phyloP scores from a whole-genome alignment of 2,329 filamentous ascomycete species.

The Fusarium buharicum region DNA sequence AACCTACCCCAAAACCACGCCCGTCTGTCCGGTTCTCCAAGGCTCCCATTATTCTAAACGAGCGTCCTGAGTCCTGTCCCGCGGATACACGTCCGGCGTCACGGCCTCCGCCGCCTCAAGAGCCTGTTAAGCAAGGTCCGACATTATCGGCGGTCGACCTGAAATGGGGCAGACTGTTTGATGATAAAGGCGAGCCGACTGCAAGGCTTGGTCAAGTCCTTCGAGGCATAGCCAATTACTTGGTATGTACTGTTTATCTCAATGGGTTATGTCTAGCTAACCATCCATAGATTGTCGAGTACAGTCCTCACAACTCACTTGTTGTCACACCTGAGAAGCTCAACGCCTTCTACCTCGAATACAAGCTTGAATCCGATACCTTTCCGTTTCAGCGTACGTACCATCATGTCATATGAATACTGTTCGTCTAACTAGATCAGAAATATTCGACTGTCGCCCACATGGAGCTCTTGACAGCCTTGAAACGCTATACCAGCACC shows the following conservation, averaged over 20 bases:
- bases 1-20: slow-evolving; percentile 31
- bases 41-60: slow-evolving; percentile 43
- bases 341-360: slow-evolving; percentile 75
- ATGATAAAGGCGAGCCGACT: slow-evolving; percentile 73
- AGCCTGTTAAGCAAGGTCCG: not conserved
- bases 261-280: not conserved
- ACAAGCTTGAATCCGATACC: slow-evolving; percentile 70
- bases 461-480: slow-evolving; percentile 43
- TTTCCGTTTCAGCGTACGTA: slow-evolving; percentile 74
- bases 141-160: slow-evolving; percentile 65
- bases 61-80: slow-evolving; percentile 19
- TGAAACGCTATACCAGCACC: slow-evolving; percentile 63
- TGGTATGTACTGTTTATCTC: slow-evolving; percentile 62
- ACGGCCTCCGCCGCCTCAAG: slow-evolving; percentile 16
- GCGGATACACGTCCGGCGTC: slow-evolving; percentile 7
- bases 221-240: slow-evolving; percentile 75
- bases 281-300: slow-evolving; percentile 47
- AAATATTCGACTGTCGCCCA: slow-evolving; percentile 61
- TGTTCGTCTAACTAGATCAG: slow-evolving; percentile 47
- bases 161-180: slow-evolving; percentile 82
- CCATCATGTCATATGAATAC: not conserved
- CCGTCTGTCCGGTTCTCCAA: slow-evolving; percentile 50
- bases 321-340: slow-evolving; percentile 83
- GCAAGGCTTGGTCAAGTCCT: slow-evolving; percentile 75
- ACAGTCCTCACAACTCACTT: slow-evolving; percentile 53